Conservation (phyloP, 2,329 filamentous ascomycete genomes). For the Tolypocladium nubicola region DNA sequence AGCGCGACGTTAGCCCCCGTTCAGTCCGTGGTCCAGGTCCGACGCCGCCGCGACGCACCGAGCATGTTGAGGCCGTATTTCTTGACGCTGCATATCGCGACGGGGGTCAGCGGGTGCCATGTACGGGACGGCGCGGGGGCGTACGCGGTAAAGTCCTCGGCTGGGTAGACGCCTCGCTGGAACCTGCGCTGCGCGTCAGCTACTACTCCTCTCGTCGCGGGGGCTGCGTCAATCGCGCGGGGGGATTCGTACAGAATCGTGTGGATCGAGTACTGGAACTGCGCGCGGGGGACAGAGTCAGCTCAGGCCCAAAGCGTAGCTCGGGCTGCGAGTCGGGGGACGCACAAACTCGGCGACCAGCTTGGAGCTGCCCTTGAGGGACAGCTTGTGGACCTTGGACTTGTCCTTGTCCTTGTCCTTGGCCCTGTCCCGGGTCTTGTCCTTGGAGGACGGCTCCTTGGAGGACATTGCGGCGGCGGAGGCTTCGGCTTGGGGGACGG, state of each 20-base stretch:
- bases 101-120: background rate
- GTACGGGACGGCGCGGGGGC: background rate
- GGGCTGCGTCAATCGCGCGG: background rate
- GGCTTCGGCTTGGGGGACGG: background rate
- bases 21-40: too few species aligned
- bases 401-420: constrained; percentile 47
- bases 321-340: too few species aligned
- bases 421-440: constrained; percentile 1
- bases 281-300: background rate
- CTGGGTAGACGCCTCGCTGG: constrained; percentile 76
- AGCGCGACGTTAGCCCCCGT: constrained; percentile 3
- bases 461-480: constrained; percentile 15
- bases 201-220: background rate
- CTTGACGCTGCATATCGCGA: constrained; percentile 50
- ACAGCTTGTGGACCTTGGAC: constrained; percentile 90
- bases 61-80: constrained; percentile 99
- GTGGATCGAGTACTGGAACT: constrained; percentile 98
- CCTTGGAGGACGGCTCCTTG: constrained; percentile 16
- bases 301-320: background rate
- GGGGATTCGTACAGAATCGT: constrained; percentile 64
- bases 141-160: constrained; percentile 91
- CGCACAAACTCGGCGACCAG: constrained; percentile 85
- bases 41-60: constrained; percentile 28
- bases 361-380: constrained; percentile 74
- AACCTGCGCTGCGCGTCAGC: constrained; percentile 45